Evolutionary conservation across 768 basidiomycete genomes (phyloP).

Genomic region (Phaffia tasmanica): DNA sequence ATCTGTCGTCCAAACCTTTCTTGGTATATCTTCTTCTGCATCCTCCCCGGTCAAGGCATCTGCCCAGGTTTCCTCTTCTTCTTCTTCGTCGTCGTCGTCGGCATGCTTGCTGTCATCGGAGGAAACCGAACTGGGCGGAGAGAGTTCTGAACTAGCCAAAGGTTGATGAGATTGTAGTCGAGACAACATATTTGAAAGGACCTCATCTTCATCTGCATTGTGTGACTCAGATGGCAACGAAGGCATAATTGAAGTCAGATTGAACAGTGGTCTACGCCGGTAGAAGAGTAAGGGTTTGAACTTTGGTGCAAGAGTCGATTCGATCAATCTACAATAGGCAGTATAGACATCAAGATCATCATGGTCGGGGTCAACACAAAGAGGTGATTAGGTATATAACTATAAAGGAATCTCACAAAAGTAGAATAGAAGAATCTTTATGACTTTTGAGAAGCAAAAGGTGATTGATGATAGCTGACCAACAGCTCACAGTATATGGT

Average conservation of each 20-base stretch:
- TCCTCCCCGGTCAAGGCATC: conserved; percentile 14
- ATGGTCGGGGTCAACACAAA: too few species aligned
- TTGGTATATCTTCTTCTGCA: background rate
- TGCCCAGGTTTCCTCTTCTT: conserved; percentile 9
- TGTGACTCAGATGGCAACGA: background rate
- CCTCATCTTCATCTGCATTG: conserved; percentile 3
- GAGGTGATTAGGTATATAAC: too few species aligned
- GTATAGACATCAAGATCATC: too few species aligned
- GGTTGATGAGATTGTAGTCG: conserved; percentile 5
- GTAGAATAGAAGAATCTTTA: too few species aligned
- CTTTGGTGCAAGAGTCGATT: too few species aligned
- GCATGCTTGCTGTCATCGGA: background rate
- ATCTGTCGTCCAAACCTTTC: conserved; percentile 6
- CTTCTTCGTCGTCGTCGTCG: conserved; percentile 21
- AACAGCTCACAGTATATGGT: too few species aligned
- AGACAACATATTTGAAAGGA: conserved; percentile 7
- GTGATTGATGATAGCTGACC: too few species aligned
- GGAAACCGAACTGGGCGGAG: background rate
- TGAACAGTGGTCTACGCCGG: too few species aligned
- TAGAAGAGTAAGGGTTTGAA: too few species aligned
- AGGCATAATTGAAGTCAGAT: background rate
- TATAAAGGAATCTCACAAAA: too few species aligned
- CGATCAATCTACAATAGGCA: too few species aligned
- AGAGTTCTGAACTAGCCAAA: background rate
- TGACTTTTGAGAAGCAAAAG: too few species aligned